Evolutionary conservation across 345 rosid genomes (phyloP).

Genomic region (Lagerstroemia speciosa): DNA sequence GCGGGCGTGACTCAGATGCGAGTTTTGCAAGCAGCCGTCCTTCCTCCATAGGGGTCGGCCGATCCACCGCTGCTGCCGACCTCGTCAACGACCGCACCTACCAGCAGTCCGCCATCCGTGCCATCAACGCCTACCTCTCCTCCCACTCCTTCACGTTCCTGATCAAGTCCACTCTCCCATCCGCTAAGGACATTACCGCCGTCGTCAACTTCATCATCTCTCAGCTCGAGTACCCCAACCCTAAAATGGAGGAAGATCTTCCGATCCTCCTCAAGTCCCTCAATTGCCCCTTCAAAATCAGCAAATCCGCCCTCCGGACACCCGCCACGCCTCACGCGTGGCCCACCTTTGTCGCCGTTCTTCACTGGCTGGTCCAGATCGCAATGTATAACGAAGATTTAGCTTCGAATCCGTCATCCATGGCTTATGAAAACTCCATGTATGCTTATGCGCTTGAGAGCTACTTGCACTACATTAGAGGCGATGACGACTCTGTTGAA

Average conservation of each 20-base stretch:
- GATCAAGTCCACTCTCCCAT: slow-evolving; percentile 37
- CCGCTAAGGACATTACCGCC: slow-evolving; percentile 55
- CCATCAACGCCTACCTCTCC: slow-evolving; percentile 57
- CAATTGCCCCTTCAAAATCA: slow-evolving; percentile 60
- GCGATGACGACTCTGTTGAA: slow-evolving; percentile 55
- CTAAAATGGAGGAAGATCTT: slow-evolving; percentile 67
- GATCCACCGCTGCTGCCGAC: slow-evolving; percentile 32
- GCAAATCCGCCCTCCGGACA: slow-evolving; percentile 68
- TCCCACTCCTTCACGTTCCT: slow-evolving; percentile 36
- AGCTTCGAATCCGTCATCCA: slow-evolving; percentile 15
- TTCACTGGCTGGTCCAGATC: slow-evolving; percentile 73
- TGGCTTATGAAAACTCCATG: slow-evolving; percentile 38
- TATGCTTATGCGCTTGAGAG: slow-evolving; percentile 31
- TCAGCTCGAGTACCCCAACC: slow-evolving; percentile 34
- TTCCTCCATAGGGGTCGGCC: slow-evolving; percentile 55
- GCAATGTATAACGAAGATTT: slow-evolving; percentile 34
- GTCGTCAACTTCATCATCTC: slow-evolving; percentile 46
- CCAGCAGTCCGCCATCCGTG: slow-evolving; percentile 45
- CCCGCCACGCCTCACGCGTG: slow-evolving; percentile 86
- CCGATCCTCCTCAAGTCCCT: slow-evolving; percentile 40
- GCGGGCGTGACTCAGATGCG: slow-evolving; percentile 80
- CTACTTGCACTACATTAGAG: slow-evolving; percentile 43
- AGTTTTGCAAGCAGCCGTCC: slow-evolving; percentile 89
- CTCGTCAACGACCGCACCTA: slow-evolving; percentile 41
- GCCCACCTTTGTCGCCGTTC: slow-evolving; percentile 63